These are phyloP conservation scores for Priceomyces haplophilus DNA, from an alignment of 805 yeast genomes.

Conservation along the genomic window DNA sequence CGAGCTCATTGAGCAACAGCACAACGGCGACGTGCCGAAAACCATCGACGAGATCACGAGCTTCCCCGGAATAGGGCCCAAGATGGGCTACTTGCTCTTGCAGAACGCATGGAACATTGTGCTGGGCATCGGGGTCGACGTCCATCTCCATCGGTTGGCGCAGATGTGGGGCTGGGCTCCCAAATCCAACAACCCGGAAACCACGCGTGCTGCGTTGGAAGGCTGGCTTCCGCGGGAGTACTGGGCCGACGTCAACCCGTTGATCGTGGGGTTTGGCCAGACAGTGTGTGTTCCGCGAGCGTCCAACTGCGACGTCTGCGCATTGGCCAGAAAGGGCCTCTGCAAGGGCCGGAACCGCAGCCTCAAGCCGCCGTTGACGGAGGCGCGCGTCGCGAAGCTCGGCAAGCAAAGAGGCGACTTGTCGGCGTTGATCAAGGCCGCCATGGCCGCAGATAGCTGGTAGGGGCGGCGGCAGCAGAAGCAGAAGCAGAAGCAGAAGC, in stretches of 20 bases:
- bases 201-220: constrained; percentile 65
- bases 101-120: constrained; percentile 80
- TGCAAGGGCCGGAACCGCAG: constrained; percentile 59
- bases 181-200: constrained; percentile 63
- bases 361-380: constrained; percentile 23
- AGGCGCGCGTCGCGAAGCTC: constrained; percentile 27
- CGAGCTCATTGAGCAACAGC: constrained; percentile 46
- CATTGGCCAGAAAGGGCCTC: constrained; percentile 47
- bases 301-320: constrained; percentile 68
- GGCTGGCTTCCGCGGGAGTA: constrained; percentile 67
- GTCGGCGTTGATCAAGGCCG: constrained; percentile 13
- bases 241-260: constrained; percentile 85
- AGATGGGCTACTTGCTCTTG: constrained; percentile 81
- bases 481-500: no score
- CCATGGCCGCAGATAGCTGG: not conserved
- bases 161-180: constrained; percentile 79
- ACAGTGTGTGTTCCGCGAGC: constrained; percentile 74
- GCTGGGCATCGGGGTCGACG: constrained; percentile 91
- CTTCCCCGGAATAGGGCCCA: constrained; percentile 93
- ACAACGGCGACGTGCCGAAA: constrained; percentile 69
- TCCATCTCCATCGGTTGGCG: constrained; percentile 79
- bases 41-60: constrained; percentile 60
- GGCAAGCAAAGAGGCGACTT: constrained; percentile 33
- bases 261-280: constrained; percentile 92
- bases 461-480: not conserved